phyloP scores from a whole-genome alignment of 176 grass and related monocot genomes.

The Carex cristatella region DNA sequence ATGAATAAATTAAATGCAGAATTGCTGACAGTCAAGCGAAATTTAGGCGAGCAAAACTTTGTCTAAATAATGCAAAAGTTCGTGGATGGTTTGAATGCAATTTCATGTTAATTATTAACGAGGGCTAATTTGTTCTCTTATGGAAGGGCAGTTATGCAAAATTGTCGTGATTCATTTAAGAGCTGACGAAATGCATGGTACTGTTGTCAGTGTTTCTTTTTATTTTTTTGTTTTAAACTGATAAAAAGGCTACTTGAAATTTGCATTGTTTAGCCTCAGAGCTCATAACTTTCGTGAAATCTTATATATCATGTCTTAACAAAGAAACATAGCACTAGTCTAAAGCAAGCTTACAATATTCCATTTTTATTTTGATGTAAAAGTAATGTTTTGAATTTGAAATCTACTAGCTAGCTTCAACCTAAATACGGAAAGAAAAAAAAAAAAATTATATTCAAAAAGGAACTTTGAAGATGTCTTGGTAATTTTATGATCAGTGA shows the following conservation, averaged over 20 bases:
- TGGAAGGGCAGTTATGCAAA: conserved; percentile 17
- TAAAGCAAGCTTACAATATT: neutral
- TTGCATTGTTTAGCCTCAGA: conserved; percentile 12
- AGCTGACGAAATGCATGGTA: conserved; percentile 26
- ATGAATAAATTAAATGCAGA: neutral
- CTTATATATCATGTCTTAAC: neutral
- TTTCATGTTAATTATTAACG: neutral
- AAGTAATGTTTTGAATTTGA: neutral
- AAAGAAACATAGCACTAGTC: neutral
- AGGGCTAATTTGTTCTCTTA: conserved; percentile 8
- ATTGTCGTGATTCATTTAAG: conserved; percentile 24
- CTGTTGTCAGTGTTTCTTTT: conserved; percentile 25
- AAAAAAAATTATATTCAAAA: neutral
- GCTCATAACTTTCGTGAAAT: conserved; percentile 7
- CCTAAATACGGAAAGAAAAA: neutral
- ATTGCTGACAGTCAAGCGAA: neutral
- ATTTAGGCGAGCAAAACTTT: neutral
- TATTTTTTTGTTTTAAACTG: neutral
- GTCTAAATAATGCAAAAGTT: neutral
- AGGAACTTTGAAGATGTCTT: neutral
- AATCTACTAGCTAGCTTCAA: neutral
- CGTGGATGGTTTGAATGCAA: neutral
- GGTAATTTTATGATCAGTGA: neutral
- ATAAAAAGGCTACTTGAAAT: conserved; percentile 4
- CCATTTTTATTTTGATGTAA: neutral